Percentiles rank a stretch among this genome's conserved stretches.
phyloP scores from a whole-genome alignment of 345 rosid species.

The Melaleuca quinquenervia region DNA sequence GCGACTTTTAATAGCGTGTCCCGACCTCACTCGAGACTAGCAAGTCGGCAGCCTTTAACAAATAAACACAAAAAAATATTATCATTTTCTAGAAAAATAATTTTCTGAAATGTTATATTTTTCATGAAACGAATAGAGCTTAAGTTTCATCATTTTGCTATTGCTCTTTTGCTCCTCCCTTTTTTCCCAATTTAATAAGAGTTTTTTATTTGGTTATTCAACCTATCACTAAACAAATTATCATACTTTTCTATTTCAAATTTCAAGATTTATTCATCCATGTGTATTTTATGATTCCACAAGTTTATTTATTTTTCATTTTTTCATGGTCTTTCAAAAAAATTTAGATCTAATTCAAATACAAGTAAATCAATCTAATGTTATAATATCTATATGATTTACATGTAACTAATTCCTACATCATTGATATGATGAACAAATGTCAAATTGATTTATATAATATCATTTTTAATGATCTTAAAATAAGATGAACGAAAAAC shows the following conservation, averaged over 20 bases:
- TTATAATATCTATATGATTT: background rate
- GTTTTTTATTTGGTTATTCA: background rate
- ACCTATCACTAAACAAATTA: background rate
- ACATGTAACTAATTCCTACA: background rate
- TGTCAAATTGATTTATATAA: background rate
- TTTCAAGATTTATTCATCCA: background rate
- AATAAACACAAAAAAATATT: no score
- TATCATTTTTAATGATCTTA: background rate
- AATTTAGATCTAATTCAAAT: fast-evolving
- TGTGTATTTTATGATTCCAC: no score
- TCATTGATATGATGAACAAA: fast-evolving
- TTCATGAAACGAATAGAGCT: no score
- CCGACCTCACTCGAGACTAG: no score
- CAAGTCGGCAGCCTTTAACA: no score
- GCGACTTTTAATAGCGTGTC: no score
- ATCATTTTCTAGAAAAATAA: no score
- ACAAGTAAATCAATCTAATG: background rate
- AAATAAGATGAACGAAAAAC: background rate
- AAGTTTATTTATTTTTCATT: no score
- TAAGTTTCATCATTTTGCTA: background rate
- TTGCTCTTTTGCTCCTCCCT: background rate
- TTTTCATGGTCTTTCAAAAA: background rate
- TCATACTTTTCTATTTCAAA: background rate
- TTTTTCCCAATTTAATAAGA: background rate
- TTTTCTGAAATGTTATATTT: no score